Evolutionary conservation across 1,139 yeast species (phyloP), one percentile per base, ranked within the genome.

Genomic region (Yamadazyma oceani): DNA sequence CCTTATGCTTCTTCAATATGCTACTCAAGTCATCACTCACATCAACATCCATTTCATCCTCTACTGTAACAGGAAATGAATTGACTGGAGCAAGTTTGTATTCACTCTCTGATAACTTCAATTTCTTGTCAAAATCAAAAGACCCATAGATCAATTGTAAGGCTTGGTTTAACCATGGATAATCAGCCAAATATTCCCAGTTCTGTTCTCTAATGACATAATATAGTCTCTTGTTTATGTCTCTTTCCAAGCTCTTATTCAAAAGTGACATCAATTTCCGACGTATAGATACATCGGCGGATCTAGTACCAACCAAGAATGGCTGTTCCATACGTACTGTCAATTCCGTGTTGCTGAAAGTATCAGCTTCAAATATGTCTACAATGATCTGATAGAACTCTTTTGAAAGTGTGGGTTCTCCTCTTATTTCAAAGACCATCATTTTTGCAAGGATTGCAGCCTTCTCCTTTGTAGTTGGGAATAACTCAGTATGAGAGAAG

Each of bases 261-360:
- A 94, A 67, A 38, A 94, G 85, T 0, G 76, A 64, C 95, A 94
- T 86, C 49, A 94, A 74, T 49, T 81, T 82, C 42, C 79, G 75
- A 41, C 98, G 78, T 31, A 88, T 84, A 2, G 74, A 70, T 6
- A 83, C 85, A 54, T 89, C 92, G 0, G 85, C 81, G 2, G 88
- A 75, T 31, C 95, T 74, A 0, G 98, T 92, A 31, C 98, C 98
- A 13, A 89, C 92, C 55, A 94, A 69, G 58, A 94, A 94, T 15
- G 98, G 96, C 57, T 90, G 97, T 56, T 94, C 98, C 88, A 94
- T 82, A 42, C 98, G 74, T 9, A 89, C 95, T 0, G 98, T 90
- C 32, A 94, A 74, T 54, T 94, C 99, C 2, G 96, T 83, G 46
- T 90, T 80, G 26, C 85, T 78, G 51, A 90, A 75, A 1, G 83